Base-by-base conservation (phyloP, 768 basidiomycete species). In the Ramaria sp. region DNA sequence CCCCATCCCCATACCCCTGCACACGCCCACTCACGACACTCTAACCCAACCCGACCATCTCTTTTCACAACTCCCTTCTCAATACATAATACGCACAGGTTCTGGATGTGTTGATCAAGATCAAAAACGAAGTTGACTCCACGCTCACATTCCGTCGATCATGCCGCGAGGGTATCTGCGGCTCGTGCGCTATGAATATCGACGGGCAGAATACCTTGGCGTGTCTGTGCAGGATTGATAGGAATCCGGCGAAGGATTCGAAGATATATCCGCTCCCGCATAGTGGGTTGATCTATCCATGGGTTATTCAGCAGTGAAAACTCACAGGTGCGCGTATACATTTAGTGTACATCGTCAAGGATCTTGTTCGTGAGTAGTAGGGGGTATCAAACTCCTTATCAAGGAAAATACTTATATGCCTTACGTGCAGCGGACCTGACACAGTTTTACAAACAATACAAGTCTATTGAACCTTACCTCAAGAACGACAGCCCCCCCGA, bases 101-200 rank as follows among this genome's bases (percentile, higher is more conserved):
- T 51, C 83, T 94, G 54, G 91, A 95, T 62, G 91, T 89, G 1
- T 81, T 94, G 62, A 96, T 97, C 73, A 97, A 98, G 73, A 97
- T 99, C 67, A 99, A 99, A 81, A 97, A 96, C 70, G 95, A 98
- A 69, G 65, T 95, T 27, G 96, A 98, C 72, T 88, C 95, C 2
- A 98, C 95, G 1, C 77, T 99, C 30, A 97, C 95, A 5, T 98
- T 99, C 77, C 82, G 96, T 39, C 79, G 92, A 39, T 89, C 86
- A 18, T 95, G 91, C 73, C 71, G 91, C 54, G 91, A 94, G 72
- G 92, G 95, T 55, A 98, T 99, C 62, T 99, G 95, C 64, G 95
- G 95, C 37, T 93, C 90, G 5, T 98, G 95, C 67, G 94, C 95
- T 51, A 96, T 99, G 94, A 99, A 99, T 76, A 88, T 99, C 66